phyloP scores from a whole-genome alignment of 352 stramenopile species.

The Globisporangium yorkense region DNA sequence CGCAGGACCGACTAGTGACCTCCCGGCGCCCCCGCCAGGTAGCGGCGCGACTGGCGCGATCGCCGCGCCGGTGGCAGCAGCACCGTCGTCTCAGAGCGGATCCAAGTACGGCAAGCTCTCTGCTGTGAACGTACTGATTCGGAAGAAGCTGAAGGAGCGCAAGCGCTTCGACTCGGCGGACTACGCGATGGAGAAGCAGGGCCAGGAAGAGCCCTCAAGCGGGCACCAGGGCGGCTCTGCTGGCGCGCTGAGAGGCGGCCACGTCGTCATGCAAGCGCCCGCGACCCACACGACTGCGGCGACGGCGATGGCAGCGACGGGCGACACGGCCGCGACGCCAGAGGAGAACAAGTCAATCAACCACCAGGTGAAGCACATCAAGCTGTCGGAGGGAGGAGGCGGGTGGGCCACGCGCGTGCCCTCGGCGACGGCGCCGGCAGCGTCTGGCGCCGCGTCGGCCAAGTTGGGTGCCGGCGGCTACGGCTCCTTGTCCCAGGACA shows the following conservation, averaged over 20 bases:
- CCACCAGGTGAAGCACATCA: slow-evolving; percentile 77
- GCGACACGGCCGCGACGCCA: background rate
- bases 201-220: slow-evolving; percentile 12
- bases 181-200: slow-evolving; percentile 65
- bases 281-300: slow-evolving; percentile 9
- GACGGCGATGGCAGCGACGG: background rate
- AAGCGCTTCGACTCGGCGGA: slow-evolving; percentile 83
- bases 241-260: slow-evolving; percentile 12
- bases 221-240: slow-evolving; percentile 16
- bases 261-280: slow-evolving; percentile 16
- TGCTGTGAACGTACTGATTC: slow-evolving; percentile 68
- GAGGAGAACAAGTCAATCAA: slow-evolving; percentile 26
- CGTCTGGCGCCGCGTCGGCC: slow-evolving; percentile 10
- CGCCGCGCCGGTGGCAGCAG: background rate
- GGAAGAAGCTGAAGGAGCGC: slow-evolving; percentile 71
- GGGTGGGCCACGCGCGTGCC: slow-evolving; percentile 15
- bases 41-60: background rate
- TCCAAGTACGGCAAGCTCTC: slow-evolving; percentile 64
- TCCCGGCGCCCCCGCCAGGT: background rate
- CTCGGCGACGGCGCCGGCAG: background rate
- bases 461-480: slow-evolving; percentile 10
- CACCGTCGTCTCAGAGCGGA: slow-evolving; percentile 4
- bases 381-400: slow-evolving; percentile 43
- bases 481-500: slow-evolving; percentile 16
- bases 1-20: background rate